Evolutionary conservation across 2,329 filamentous ascomycete species (phyloP), one percentile per base, ranked within the genome.

Genomic region (Dactylellina cionopaga): DNA sequence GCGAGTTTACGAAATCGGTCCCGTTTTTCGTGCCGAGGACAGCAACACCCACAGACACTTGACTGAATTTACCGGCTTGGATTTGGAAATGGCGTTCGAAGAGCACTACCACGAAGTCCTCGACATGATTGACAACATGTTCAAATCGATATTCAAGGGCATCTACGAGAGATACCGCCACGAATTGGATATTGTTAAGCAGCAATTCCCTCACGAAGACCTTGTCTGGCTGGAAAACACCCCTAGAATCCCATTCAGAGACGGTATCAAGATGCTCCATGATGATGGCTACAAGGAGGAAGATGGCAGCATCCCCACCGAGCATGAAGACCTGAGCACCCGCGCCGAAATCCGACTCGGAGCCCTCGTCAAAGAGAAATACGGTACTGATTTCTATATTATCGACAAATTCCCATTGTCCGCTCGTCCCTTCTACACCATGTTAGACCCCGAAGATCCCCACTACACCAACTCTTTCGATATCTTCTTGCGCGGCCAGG

Each of bases 31-130:
- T 76, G 93, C 93, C 0, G 93, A 97, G 80, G 96, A 97, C 82
- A 96, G 91, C 78, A 97, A 97, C 80, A 97, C 93, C 0, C 93
- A 96, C 78, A 89, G 93, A 35, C 93, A 97, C 80, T 84, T 97
- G 84, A 96, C 93, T 0, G 93, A 97, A 80, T 97, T 96, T 79
- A 97, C 92, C 3, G 93, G 93, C 62, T 84, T 97, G 27, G 93
- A 97, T 84, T 81, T 97, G 15, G 93, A 97, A 79, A 97, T 97
- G 94, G 86, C 89, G 2, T 92, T 97, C 74, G 89, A 92, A 52
- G 88, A 91, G 76, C 89, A 96, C 80, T 96, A 97, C 79, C 90
- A 96, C 77, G 93, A 97, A 80, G 90, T 93, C 54, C 85, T 97
- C 29, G 84, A 88, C 35, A 84, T 91, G 7, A 86, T 97, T 47